Evolutionary conservation across 2,329 filamentous ascomycete species (phyloP).

Genomic region (Hymenoscyphus repandus): DNA sequence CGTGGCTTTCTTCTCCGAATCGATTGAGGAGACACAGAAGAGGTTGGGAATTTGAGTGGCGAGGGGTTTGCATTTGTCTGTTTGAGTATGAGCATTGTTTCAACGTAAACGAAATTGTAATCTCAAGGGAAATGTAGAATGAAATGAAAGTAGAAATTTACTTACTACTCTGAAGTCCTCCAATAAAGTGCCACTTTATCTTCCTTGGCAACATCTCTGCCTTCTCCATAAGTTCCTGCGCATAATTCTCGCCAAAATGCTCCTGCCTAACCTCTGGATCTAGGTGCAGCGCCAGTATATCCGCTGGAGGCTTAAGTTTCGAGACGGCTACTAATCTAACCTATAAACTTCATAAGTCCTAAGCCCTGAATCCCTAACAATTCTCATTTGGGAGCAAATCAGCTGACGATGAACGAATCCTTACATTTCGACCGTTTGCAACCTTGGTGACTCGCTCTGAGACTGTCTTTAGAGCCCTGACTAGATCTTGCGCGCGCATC

Average conservation of each 20-base stretch:
- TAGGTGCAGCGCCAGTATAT: conserved; percentile 79
- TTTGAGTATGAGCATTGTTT: not conserved
- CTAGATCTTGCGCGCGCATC: no score
- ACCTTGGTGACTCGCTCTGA: no score
- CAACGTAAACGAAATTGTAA: not conserved
- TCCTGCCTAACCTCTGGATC: conserved; percentile 47
- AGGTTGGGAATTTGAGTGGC: conserved; percentile 80
- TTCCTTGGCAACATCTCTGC: conserved; percentile 68
- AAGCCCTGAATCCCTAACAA: conserved; percentile 3
- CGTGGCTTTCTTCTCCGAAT: conserved; percentile 80
- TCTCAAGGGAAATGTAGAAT: not conserved
- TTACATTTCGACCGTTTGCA: no score
- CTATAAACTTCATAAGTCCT: conserved; percentile 37
- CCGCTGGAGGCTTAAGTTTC: conserved; percentile 89
- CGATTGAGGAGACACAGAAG: conserved; percentile 87
- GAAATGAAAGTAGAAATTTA: conserved; percentile 1
- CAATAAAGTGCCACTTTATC: conserved; percentile 96
- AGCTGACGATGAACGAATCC: not conserved
- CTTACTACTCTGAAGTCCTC: conserved; percentile 73
- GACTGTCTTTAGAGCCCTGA: no score
- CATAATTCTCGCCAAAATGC: conserved; percentile 97
- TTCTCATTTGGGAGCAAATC: not conserved
- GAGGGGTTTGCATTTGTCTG: conserved; percentile 84
- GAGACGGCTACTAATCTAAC: conserved; percentile 90
- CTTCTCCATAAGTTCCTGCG: conserved; percentile 84